phyloP scores from a whole-genome alignment of 2,329 filamentous ascomycete species.

The Colletotrichum liaoningense region DNA sequence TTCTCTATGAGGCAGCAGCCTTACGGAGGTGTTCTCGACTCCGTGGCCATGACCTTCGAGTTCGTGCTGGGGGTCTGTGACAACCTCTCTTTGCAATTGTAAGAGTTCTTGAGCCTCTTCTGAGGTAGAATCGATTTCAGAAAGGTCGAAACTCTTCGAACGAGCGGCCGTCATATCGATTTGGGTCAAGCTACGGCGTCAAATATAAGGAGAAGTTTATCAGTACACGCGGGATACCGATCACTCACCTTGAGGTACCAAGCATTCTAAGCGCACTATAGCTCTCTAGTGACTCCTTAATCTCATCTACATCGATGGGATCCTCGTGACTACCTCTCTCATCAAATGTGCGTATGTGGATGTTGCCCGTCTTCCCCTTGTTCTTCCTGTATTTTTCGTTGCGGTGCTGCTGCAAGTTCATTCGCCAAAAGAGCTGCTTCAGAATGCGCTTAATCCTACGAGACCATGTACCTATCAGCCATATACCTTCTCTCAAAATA shows the following conservation, averaged over 20 bases:
- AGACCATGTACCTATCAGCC: not conserved
- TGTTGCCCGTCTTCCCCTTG: not conserved
- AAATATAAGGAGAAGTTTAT: too few species aligned
- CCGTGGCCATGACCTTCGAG: too few species aligned
- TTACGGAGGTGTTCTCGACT: too few species aligned
- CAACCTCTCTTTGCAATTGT: too few species aligned
- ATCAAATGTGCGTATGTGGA: not conserved
- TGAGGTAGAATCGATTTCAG: too few species aligned
- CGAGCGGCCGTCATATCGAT: too few species aligned
- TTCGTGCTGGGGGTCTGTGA: too few species aligned
- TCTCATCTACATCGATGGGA: not conserved
- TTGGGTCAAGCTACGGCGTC: too few species aligned
- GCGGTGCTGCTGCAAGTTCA: conserved; percentile 24
- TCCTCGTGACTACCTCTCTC: not conserved
- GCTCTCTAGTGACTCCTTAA: not conserved
- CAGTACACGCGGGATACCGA: not conserved
- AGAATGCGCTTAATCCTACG: conserved; percentile 12
- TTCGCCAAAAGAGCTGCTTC: conserved; percentile 29
- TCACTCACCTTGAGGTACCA: not conserved
- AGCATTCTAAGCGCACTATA: not conserved
- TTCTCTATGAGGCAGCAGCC: too few species aligned
- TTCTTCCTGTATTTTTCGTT: conserved; percentile 19
- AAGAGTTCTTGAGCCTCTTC: too few species aligned
- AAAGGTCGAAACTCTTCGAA: too few species aligned
- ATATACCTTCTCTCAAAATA: too few species aligned